Evolutionary conservation across 345 rosid species (phyloP), one percentile per base, ranked within the genome.

Genomic region (Cardamine occulta): DNA sequence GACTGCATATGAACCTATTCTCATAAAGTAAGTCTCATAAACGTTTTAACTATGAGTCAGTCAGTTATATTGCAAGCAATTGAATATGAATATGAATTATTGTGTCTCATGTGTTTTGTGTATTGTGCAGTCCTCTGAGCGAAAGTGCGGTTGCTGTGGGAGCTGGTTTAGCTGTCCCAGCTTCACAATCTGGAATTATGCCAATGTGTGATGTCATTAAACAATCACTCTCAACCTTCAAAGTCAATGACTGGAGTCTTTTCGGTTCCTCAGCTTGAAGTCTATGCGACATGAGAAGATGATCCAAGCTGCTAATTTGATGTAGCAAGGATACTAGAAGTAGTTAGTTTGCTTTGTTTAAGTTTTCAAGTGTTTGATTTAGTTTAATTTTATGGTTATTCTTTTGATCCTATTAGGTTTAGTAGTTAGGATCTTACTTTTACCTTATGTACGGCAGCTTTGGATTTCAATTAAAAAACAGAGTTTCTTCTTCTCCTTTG

Each of bases 181-280:
- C 93, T 10, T 18, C 75, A 61, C 86, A 82, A 63, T 82, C 85
- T 68, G 96, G 96, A 66, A 52, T 65, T 17, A 61, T 87, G 81
- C 89, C 89, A 11, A 78, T 91, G 93, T 68, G 82, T 13, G 93
- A 91, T 58, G 85, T 88, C 68, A 87, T 89, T 73, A 86, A 85
- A 55, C 87, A 80, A 53, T 92, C 89, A 9, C 84, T 83, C 72
- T 87, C 96, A 4, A 84, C 73, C 76, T 89, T 93, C 87, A 87
- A 82, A 80, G 88, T 91, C 52, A 59, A 86, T 62, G 85, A 91
- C 73, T 89, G 97, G 96, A 83, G 81, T 81, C 93, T 93, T 70
- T 91, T 91, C 21, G 84, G 78, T 71, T 69, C 79, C n/a, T 74
- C 79, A 10, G 28, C 74, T 54, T 79, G 66, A 79, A 77, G 71